phyloP scores from a whole-genome alignment of 305 asterid species.

The Ajuga reptans region DNA sequence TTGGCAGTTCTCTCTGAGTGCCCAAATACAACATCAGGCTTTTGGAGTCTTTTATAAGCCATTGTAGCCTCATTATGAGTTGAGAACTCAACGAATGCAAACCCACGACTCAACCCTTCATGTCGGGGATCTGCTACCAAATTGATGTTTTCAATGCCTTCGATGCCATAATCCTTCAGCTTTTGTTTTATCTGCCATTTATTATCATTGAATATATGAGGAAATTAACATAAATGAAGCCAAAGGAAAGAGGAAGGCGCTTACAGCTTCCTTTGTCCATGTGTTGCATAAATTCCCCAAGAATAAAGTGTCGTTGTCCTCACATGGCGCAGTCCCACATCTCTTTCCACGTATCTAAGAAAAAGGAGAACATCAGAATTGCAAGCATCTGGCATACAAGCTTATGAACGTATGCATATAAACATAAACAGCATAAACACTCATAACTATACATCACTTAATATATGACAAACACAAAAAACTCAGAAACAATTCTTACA shows the following conservation, averaged over 20 bases:
- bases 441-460: not conserved
- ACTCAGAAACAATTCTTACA: slow-evolving; percentile 30
- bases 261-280: slow-evolving; percentile 71
- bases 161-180: slow-evolving; percentile 50
- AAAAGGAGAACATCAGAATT: slow-evolving; percentile 15
- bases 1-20: slow-evolving; percentile 60
- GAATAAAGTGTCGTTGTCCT: slow-evolving; percentile 54
- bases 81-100: slow-evolving; percentile 54
- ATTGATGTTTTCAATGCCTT: slow-evolving; percentile 45
- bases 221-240: not conserved
- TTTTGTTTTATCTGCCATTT: slow-evolving; percentile 31
- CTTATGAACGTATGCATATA: not conserved
- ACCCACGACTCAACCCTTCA: slow-evolving; percentile 64
- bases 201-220: slow-evolving; percentile 3
- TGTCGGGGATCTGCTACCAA: slow-evolving; percentile 51
- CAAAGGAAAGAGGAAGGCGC: slow-evolving; percentile 17
- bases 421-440: not conserved
- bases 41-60: slow-evolving; percentile 59
- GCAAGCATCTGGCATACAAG: not conserved
- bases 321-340: slow-evolving; percentile 54
- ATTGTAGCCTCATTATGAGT: slow-evolving; percentile 51
- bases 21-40: slow-evolving; percentile 53
- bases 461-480: not conserved
- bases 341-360: slow-evolving; percentile 58
- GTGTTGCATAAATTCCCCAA: slow-evolving; percentile 62